Evolutionary conservation across 345 rosid species (phyloP).

Genomic region (Populus simonii): DNA sequence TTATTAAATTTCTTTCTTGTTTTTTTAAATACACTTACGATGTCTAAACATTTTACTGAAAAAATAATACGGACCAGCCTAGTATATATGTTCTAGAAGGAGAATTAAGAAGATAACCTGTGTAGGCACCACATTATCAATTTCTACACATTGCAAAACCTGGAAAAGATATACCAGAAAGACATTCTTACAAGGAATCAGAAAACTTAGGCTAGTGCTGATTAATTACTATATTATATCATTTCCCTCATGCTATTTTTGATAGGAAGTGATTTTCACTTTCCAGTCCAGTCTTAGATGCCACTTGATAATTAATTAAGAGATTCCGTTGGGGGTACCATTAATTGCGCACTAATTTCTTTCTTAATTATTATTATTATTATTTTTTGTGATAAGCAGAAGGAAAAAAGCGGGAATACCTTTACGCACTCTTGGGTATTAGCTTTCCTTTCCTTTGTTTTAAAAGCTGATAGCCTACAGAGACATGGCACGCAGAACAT

Average conservation of each 20-base stretch:
- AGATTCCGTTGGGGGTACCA: background rate
- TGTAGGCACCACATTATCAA: constrained; percentile 7
- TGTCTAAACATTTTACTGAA: too few relatives aligned
- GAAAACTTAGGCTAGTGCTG: background rate
- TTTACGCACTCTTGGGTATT: too few relatives aligned
- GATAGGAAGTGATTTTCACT: too few relatives aligned
- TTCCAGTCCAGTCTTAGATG: background rate
- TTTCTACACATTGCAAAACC: constrained; percentile 2
- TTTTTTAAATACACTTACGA: too few relatives aligned
- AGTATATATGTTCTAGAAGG: background rate
- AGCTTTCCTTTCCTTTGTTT: background rate
- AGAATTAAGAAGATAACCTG: background rate
- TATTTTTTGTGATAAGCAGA: background rate
- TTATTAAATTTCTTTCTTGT: too few relatives aligned
- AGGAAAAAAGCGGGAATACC: too few relatives aligned
- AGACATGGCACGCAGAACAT: background rate
- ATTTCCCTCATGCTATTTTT: too few relatives aligned
- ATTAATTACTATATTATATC: too few relatives aligned
- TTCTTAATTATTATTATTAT: too few relatives aligned
- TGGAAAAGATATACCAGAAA: background rate
- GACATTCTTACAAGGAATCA: background rate
- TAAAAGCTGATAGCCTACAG: background rate
- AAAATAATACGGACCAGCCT: too few relatives aligned
- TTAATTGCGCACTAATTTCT: too few relatives aligned
- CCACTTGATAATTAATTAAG: background rate